phyloP scores from a whole-genome alignment of 441 rosid genomes.

The Brassica hybrid region DNA sequence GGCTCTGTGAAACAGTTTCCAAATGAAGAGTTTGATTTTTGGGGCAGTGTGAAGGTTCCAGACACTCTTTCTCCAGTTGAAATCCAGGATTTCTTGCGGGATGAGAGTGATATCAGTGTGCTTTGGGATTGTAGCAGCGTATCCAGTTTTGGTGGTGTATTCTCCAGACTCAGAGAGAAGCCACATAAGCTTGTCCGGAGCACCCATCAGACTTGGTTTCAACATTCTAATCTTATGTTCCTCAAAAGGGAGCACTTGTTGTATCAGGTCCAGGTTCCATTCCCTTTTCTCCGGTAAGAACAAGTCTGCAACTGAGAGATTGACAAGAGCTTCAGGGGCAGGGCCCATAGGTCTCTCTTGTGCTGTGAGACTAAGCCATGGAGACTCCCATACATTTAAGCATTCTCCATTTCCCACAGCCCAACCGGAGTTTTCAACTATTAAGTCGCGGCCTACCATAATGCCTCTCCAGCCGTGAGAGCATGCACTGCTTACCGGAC shows the following conservation, averaged over 20 bases:
- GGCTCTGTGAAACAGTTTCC: background rate
- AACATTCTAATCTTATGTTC: background rate
- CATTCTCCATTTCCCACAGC: background rate
- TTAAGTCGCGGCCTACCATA: background rate
- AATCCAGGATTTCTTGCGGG: too few species aligned
- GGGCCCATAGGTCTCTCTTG: background rate
- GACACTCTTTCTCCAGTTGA: background rate
- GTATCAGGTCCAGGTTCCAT: background rate
- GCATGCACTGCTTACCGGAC: background rate
- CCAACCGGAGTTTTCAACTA: background rate
- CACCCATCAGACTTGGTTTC: background rate
- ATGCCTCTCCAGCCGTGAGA: background rate
- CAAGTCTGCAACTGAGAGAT: background rate
- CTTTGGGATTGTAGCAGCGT: background rate
- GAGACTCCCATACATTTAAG: background rate
- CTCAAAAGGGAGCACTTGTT: background rate
- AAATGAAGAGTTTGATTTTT: too few species aligned
- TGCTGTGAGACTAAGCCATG: background rate
- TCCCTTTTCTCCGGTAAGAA: background rate
- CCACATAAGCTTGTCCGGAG: background rate
- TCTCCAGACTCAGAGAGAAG: background rate
- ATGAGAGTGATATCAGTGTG: too few species aligned
- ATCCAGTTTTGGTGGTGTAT: background rate
- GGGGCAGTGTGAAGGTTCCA: background rate
- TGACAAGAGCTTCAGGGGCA: background rate